Conservation (phyloP, 2,329 filamentous ascomycete species). For the Calonectria leucothoes region DNA sequence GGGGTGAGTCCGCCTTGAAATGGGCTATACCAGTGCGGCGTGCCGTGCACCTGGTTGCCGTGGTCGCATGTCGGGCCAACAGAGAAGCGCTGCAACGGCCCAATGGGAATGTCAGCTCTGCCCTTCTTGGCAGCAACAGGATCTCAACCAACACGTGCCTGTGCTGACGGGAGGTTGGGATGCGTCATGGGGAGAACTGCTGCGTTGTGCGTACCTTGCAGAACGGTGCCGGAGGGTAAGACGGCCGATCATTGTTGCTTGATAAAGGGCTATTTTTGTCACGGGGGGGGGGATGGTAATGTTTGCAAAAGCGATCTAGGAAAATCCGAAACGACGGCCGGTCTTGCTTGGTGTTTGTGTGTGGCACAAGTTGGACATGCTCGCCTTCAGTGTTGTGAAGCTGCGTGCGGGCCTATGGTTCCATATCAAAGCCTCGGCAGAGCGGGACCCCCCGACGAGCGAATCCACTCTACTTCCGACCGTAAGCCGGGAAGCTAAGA, state of each 20-base stretch:
- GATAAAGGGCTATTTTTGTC: neutral
- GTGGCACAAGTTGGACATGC: conserved; percentile 14
- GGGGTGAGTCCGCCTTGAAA: conserved; percentile 8
- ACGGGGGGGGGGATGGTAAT: neutral
- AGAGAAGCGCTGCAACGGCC: conserved; percentile 24
- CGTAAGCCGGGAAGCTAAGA: conserved; percentile 3
- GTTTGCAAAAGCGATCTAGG: neutral
- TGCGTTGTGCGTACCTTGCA: conserved; percentile 27
- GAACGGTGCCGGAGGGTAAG: conserved; percentile 24
- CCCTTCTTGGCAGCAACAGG: neutral
- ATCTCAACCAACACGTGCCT: neutral
- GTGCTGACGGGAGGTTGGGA: neutral
- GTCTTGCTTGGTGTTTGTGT: neutral
- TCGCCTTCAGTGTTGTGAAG: neutral
- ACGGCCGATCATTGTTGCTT: conserved; percentile 33
- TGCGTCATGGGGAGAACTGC: neutral
- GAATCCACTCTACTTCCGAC: conserved; percentile 31
- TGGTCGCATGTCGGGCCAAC: conserved; percentile 23
- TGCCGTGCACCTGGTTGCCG: conserved; percentile 12
- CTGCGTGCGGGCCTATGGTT: conserved; percentile 19
- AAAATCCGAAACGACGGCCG: neutral
- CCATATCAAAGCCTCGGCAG: conserved; percentile 24
- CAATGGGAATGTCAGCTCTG: neutral
- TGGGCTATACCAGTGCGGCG: conserved; percentile 1
- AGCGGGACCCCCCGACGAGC: conserved; percentile 32